Percentiles rank a stretch among this genome's conserved stretches.
Evolutionary conservation across 495 filamentous ascomycete genomes (phyloP).

Genomic region (Symbiotaphrina buchneri): DNA sequence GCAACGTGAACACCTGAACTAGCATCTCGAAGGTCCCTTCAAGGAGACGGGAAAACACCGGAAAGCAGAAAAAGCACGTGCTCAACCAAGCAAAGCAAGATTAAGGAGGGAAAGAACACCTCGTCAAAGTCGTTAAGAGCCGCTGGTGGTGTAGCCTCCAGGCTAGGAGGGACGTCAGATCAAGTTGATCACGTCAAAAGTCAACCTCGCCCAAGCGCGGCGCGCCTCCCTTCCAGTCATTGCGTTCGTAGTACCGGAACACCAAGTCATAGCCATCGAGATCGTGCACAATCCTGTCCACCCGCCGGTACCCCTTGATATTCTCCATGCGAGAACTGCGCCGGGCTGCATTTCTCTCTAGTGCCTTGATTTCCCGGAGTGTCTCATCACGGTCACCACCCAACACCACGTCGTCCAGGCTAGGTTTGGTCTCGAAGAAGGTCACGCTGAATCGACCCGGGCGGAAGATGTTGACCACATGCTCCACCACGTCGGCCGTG

Average conservation of each 20-base stretch:
- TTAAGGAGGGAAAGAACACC: no score
- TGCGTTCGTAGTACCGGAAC: constrained; percentile 87
- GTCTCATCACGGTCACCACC: constrained; percentile 12
- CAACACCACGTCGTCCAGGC: constrained; percentile 12
- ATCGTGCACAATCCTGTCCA: constrained; percentile 93
- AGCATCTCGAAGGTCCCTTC: no score
- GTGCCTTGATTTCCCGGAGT: constrained; percentile 14
- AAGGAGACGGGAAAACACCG: no score
- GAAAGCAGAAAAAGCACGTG: no score
- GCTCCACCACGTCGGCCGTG: constrained; percentile 75
- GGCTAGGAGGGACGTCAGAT: no score
- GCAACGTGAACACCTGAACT: no score
- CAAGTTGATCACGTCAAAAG: no score
- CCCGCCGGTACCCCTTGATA: constrained; percentile 68
- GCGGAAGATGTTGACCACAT: constrained; percentile 88
- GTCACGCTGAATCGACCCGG: constrained; percentile 94
- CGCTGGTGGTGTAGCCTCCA: no score
- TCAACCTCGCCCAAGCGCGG: constrained; percentile 58
- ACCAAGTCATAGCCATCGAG: constrained; percentile 94
- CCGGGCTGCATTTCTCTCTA: constrained; percentile 21
- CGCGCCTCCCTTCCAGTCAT: constrained; percentile 68
- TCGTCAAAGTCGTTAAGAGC: no score
- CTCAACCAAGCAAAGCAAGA: no score
- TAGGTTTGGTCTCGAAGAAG: constrained; percentile 72
- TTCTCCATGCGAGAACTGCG: constrained; percentile 52